Base-by-base conservation (phyloP, 306 rosid species). In the Senna tora region DNA sequence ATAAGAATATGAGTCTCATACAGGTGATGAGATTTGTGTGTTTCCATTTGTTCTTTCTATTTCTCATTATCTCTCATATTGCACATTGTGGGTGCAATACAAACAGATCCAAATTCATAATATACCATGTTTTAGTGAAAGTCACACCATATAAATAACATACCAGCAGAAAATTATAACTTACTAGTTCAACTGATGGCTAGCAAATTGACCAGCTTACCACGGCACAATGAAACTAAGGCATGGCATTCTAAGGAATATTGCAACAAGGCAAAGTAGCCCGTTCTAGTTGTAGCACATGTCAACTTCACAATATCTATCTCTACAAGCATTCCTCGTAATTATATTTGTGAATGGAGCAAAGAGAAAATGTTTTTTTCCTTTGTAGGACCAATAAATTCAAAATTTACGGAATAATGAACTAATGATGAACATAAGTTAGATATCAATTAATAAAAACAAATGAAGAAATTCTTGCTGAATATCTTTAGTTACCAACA, bases 351-450 rank as follows among this genome's bases (percentile, higher is more conserved):
- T 55, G 5, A 57, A 47, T 32, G 45, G 33, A 17, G 32, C 28
- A 66, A 28, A 15, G 57, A 47, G 16, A 66, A 46, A 38, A 46
- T 15, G 49, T 49, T 32, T 53, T 19, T n/a, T n/a, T n/a, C n/a
- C 28, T n/a, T 14, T 43, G n/a, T 58, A n/a, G 13, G 49, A 61
- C n/a, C 15, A 13, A 17, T 4, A 34, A 39, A 41, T n/a, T n/a
- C n/a, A 21, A 14, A 58, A 47, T 16, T 34, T 21, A 57, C 4
- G 46, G 10, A 76, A 58, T 21, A 76, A 58, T 15, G 42, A 16
- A 13, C 14, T 32, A n/a, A 32, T 22, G 12, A 58, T 42, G 56
- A 30, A 4, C 14, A 21, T n/a, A n/a, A n/a, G n/a, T n/a, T n/a
- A n/a, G n/a, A n/a, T n/a, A n/a, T n/a, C n/a, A n/a, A n/a, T n/a